A percentile compares a stretch with the other conserved stretches of the same genome.
phyloP scores from a whole-genome alignment of 176 grass and related monocot species.

The Oryza officinalis region DNA sequence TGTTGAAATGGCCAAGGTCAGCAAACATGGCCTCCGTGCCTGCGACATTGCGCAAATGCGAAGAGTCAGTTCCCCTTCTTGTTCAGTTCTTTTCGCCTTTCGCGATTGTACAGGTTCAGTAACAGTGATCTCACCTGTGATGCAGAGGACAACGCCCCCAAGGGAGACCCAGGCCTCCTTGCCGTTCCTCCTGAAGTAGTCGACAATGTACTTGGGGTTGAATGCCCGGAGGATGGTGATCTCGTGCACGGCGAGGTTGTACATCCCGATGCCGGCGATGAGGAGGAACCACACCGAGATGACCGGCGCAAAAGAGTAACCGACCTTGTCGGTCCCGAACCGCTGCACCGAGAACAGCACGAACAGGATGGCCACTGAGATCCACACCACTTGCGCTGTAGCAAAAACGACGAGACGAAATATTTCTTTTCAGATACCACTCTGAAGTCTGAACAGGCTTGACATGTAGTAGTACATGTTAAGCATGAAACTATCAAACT shows the following conservation, averaged over 20 bases:
- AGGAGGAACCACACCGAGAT: conserved; percentile 60
- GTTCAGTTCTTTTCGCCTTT: neutral
- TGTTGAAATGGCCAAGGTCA: conserved; percentile 71
- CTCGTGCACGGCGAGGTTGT: conserved; percentile 56
- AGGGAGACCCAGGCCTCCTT: conserved; percentile 71
- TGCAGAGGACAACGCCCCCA: conserved; percentile 61
- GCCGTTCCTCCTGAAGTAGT: conserved; percentile 60
- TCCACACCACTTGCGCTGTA: conserved; percentile 45
- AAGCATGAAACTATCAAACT: neutral
- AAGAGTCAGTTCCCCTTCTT: neutral
- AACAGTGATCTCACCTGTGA: conserved; percentile 26
- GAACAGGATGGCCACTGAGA: conserved; percentile 57
- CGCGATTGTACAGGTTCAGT: too few relatives aligned
- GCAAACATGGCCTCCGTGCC: conserved; percentile 70
- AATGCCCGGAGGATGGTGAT: conserved; percentile 50
- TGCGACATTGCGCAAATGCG: neutral
- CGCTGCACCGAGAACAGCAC: conserved; percentile 49
- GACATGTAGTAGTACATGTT: neutral
- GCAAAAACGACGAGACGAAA: conserved; percentile 2
- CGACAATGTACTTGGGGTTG: conserved; percentile 55
- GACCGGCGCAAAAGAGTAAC: conserved; percentile 65
- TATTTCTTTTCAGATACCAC: neutral
- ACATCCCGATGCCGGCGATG: conserved; percentile 51
- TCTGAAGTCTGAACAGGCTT: neutral
- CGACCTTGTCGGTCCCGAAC: conserved; percentile 71